Base-by-base conservation (phyloP, 2,329 filamentous ascomycete species). In the Acarospora socialis region DNA sequence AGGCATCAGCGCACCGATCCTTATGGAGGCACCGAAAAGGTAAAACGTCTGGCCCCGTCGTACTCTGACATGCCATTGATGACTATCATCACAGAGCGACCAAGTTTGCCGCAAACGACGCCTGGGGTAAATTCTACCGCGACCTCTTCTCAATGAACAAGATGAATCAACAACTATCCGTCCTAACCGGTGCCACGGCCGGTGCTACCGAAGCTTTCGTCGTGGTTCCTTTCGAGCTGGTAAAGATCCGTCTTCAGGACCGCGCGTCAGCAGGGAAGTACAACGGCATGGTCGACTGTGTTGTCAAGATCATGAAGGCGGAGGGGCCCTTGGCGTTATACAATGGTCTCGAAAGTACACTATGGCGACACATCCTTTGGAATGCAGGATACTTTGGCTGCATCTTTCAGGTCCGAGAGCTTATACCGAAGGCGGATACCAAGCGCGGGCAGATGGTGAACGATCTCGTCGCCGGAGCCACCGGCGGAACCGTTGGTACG, bases 101-200 rank as follows among this genome's bases (percentile, higher is more conserved):
- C 65, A 98, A 98, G 61, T 98, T 98, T 60, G 87, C 90, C 28
- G 90, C 90, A 61, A 98, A 98, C 61, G 90, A 98, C 56, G 82
- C 87, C 56, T 98, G 90, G 90, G 90, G 90, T 49, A 75, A 84
- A 60, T 71, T 94, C 60, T 98, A 92, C 67, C 81, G 84, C 53
- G 78, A 79, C 46, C 55, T 79, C 30, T 95, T 98, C 54, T 83
- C 81, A 44, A 68, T 79, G 34, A 59, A 73, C 35, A 81, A 93
- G 64, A 90, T 92, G 77, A 95, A 71, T 52, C 90, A 98, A 62
- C 72, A 74, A 2, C 73, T 98, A 37, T 92, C 90, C 15, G 73
- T 94, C 43, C 72, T 98, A 31, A 98, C 90, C 3, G 90, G 90
- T 47, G 90, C 90, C 20, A 82, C 84, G 15, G 90, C 90, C 38